Base-by-base conservation (phyloP, 495 filamentous ascomycete genomes). In the Aspergillus steynii region DNA sequence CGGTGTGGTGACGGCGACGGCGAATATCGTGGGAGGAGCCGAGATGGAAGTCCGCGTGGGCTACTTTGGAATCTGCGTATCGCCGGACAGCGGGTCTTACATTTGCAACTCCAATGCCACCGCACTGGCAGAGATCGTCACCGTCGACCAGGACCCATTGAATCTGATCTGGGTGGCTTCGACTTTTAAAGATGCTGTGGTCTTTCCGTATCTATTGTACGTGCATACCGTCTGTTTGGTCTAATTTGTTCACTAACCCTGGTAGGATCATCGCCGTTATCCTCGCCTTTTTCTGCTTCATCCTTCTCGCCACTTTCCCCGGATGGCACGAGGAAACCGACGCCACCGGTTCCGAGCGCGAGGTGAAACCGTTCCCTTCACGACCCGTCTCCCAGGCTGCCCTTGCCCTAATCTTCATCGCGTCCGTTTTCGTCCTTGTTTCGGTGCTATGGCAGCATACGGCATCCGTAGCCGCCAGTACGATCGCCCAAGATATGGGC, bases 401-500 rank as follows among this genome's bases (percentile, higher is more conserved):
- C 3, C 74, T 90, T 7, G 86, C 87, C 26, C 77, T 89, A 50
- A 88, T 90, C 69, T 89, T 89, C 70, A 78, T 90, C 58, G 71
- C 85, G 5, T 83, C 83, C 10, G 83, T 90, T 50, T 90, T 90
- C 65, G 86, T 90, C n/a, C 84, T 89, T 26, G 87, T 90, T 45
- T 85, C 81, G 10, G 86, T 89, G 45, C 68, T 88, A 63, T 88
- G 86, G 86, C 85, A 88, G 69, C 94, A 98, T 70, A 98, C 94
- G 20, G 94, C 94, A 0, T 96, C 93, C 0, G 93, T 98, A 0
- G 94, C 93, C 5, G 94, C 94, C 14, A 90, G 90, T 59, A 92
- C 93, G 50, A 91, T 97, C 60, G 93, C 92, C 0, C 92, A 96
- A 74, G 93, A 96, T 68, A 82, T 98, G 65, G 94, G 90, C n/a